Conservation (phyloP, 345 rosid genomes). For the Eucalyptus cloeziana region DNA sequence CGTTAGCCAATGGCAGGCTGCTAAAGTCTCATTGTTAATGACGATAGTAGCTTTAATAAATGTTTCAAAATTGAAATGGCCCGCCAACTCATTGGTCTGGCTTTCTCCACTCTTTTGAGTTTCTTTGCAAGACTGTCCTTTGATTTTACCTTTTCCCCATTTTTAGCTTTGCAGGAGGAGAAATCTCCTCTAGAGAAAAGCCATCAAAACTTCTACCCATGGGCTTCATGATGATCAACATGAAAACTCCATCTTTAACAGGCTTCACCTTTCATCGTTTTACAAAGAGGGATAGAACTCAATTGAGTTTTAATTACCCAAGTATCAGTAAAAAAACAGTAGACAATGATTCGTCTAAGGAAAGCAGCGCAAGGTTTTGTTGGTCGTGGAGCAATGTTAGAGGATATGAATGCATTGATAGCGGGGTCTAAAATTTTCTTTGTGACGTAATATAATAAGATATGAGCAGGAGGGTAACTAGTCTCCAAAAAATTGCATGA, state of each 20-base stretch:
- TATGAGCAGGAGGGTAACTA: too few species aligned
- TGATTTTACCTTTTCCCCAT: background rate
- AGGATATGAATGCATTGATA: background rate
- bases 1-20: background rate
- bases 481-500: background rate
- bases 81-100: background rate
- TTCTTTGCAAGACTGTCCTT: background rate
- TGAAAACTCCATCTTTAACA: background rate
- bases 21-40: background rate
- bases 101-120: background rate
- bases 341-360: background rate
- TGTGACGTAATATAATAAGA: background rate
- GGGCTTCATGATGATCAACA: background rate
- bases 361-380: background rate
- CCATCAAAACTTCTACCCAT: background rate
- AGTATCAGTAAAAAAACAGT: rapidly evolving
- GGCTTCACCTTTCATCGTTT: background rate
- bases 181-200: background rate
- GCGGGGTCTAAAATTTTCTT: background rate
- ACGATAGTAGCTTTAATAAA: background rate
- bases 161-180: background rate
- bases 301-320: background rate
- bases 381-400: background rate
- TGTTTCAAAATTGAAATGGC: background rate
- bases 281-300: background rate